phyloP scores from a whole-genome alignment of 495 filamentous ascomycete species.

The Penicillium coprophilum region DNA sequence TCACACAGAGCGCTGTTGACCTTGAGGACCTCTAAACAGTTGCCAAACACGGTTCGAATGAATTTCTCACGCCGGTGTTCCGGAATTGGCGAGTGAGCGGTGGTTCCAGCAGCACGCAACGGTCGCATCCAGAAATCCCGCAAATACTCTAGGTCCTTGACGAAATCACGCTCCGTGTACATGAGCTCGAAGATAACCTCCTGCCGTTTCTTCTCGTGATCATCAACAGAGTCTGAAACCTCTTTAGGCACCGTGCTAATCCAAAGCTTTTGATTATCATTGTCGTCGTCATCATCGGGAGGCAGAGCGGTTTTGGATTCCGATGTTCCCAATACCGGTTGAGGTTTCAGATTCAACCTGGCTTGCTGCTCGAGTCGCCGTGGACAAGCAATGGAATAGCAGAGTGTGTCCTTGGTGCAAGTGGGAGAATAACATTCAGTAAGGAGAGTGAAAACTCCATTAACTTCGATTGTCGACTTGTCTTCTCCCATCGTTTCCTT shows the following conservation, averaged over 20 bases:
- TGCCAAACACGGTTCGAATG: constrained; percentile 91
- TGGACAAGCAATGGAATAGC: constrained; percentile 98
- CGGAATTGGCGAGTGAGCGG: constrained; percentile 79
- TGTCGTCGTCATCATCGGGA: constrained; percentile 69
- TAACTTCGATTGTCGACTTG: constrained; percentile 72
- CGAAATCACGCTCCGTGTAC: constrained; percentile 98
- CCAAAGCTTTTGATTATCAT: constrained; percentile 97
- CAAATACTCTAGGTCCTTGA: constrained; percentile 97
- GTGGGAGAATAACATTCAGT: constrained; percentile 99
- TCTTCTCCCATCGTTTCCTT: constrained; percentile 90
- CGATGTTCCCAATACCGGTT: constrained; percentile 79
- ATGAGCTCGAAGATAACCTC: constrained; percentile 98
- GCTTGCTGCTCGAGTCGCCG: constrained; percentile 93
- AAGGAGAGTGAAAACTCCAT: constrained; percentile 93
- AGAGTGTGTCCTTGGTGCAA: constrained; percentile 89
- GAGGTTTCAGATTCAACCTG: constrained; percentile 85
- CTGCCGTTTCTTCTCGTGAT: constrained; percentile 94
- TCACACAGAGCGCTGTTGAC: constrained; percentile 88
- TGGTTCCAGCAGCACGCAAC: constrained; percentile 63
- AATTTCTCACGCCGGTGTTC: constrained; percentile 84
- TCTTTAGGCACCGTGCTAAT: constrained; percentile 98
- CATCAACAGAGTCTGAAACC: constrained; percentile 80
- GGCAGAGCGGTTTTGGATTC: constrained; percentile 77
- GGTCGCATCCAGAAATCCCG: constrained; percentile 99
- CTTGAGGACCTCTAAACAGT: constrained; percentile 89